Evolutionary conservation across 1,284 basidiomycete genomes (phyloP).

Genomic region (Ganoderma boninense): DNA sequence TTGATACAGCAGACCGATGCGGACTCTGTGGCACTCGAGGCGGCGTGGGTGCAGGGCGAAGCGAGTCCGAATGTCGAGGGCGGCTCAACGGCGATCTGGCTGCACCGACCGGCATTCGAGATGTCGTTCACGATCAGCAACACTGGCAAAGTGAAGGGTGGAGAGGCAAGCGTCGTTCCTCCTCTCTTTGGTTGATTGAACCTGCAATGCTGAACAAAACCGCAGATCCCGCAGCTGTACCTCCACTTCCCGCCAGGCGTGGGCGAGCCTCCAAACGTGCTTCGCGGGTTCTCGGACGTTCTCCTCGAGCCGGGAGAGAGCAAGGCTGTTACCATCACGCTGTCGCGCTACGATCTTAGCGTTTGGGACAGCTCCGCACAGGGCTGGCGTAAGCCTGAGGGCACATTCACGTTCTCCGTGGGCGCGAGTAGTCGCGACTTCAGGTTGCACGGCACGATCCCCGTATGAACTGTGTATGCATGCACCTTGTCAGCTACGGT

Average conservation of each 20-base stretch:
- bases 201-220: conserved; percentile 54
- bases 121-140: conserved; percentile 69
- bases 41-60: conserved; percentile 55
- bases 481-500: no score
- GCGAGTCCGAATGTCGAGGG: conserved; percentile 46
- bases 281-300: conserved; percentile 57
- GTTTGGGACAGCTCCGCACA: conserved; percentile 58
- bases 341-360: conserved; percentile 54
- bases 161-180: conserved; percentile 48
- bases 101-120: conserved; percentile 67
- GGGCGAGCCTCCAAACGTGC: conserved; percentile 52
- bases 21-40: conserved; percentile 47
- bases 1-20: conserved; percentile 46
- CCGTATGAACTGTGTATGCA: no score
- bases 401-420: conserved; percentile 49
- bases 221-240: conserved; percentile 54
- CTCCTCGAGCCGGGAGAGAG: conserved; percentile 46
- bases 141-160: conserved; percentile 60
- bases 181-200: background rate
- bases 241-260: conserved; percentile 50
- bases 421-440: no score
- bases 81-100: conserved; percentile 65
- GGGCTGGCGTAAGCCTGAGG: conserved; percentile 32
- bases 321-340: conserved; percentile 45
- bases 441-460: no score